phyloP scores from a whole-genome alignment of 139 green algal genomes.

The Chlamydomonas asymmetrica region DNA sequence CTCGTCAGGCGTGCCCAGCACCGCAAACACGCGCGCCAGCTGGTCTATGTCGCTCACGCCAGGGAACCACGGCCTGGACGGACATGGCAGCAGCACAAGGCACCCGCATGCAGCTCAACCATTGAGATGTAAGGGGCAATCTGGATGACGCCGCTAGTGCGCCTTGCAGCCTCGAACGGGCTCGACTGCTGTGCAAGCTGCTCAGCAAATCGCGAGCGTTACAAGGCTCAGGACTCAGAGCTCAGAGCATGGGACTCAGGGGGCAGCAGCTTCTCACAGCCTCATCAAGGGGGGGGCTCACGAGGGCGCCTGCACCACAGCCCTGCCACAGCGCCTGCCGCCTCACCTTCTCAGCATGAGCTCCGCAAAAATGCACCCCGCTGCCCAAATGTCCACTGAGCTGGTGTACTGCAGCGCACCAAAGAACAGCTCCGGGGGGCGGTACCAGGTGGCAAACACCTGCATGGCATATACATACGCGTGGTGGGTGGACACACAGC shows the following conservation, averaged over 20 bases:
- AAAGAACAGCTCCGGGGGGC: constrained; percentile 88
- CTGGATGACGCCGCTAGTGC: too few relatives aligned
- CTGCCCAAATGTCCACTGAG: constrained; percentile 86
- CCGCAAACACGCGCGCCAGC: constrained; percentile 79
- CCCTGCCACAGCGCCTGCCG: constrained; percentile 6
- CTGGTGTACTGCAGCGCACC: constrained; percentile 75
- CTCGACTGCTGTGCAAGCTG: not conserved
- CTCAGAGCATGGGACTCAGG: not conserved
- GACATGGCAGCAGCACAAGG: too few relatives aligned
- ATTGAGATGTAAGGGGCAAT: too few relatives aligned
- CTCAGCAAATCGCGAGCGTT: not conserved
- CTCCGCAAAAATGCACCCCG: constrained; percentile 85
- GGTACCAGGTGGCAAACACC: constrained; percentile 94
- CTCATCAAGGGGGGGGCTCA: not conserved
- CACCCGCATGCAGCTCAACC: too few relatives aligned
- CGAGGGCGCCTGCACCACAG: not conserved
- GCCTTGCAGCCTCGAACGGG: too few relatives aligned
- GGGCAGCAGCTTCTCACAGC: not conserved
- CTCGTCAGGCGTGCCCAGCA: constrained; percentile 73
- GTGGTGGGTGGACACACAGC: too few relatives aligned
- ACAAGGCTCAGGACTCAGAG: not conserved
- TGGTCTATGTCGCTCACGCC: constrained; percentile 82
- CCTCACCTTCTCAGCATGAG: constrained; percentile 22
- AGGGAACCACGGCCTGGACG: constrained; percentile 78
- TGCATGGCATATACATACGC: too few relatives aligned